Conservation (phyloP, 495 filamentous ascomycete species). For the Talaromyces wortmannii region DNA sequence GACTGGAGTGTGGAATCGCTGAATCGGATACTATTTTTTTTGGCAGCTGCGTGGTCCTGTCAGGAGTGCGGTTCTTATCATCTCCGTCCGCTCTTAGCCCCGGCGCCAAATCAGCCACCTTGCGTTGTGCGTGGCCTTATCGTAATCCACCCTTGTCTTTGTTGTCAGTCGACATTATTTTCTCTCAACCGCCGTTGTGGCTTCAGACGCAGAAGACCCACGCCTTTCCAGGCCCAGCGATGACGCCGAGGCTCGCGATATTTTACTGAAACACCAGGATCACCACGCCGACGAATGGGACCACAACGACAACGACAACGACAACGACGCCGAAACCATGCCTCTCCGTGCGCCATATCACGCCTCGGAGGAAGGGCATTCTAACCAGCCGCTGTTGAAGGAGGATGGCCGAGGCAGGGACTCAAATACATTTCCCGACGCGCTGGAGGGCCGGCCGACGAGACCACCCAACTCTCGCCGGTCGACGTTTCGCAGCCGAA, state of each 20-base stretch:
- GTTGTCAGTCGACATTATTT: neutral
- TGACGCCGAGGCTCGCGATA: neutral
- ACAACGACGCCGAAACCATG: constrained; percentile 3
- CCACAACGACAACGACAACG: constrained; percentile 1
- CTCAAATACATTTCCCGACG: constrained; percentile 21
- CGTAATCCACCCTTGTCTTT: neutral
- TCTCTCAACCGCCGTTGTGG: constrained; percentile 2
- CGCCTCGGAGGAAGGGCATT: constrained; percentile 35
- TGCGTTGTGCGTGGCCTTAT: constrained; percentile 1
- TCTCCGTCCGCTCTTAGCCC: neutral
- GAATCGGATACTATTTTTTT: neutral
- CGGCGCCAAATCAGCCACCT: neutral
- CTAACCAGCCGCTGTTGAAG: constrained; percentile 49
- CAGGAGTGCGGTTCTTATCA: neutral
- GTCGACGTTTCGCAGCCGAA: constrained; percentile 55
- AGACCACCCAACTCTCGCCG: constrained; percentile 36
- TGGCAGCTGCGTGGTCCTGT: neutral
- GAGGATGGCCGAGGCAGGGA: constrained; percentile 42
- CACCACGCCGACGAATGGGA: neutral
- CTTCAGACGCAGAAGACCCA: neutral
- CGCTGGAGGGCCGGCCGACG: constrained; percentile 31
- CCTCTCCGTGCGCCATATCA: constrained; percentile 31
- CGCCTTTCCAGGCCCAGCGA: neutral
- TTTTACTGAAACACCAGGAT: neutral
- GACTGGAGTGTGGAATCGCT: neutral